Evolutionary conservation across 169 alveolate genomes (phyloP), one percentile per base, ranked within the genome.

Genomic region (Cyclospora cayetanensis): DNA sequence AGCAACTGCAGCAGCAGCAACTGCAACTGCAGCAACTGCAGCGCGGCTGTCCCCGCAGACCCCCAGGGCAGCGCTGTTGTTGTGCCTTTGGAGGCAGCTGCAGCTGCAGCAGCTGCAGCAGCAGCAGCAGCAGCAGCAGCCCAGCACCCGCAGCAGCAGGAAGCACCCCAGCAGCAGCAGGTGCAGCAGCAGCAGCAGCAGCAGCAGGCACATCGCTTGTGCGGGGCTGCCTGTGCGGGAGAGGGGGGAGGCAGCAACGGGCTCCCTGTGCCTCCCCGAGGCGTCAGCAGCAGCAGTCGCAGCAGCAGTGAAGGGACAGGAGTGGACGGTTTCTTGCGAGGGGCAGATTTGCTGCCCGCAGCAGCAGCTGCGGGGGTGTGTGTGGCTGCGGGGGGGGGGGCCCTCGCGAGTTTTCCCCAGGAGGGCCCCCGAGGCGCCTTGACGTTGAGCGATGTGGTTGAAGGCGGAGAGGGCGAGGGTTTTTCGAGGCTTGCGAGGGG

Each of bases 101-200:
- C 41, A 4, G 77, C 37, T 18, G 22, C 77, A 4, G 39, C 31
- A 5, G 25, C 31, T 20, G 55, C 83, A 12, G 43, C 31, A 0
- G 83, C 22, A 70, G 83, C 83, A 70, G 83, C 83, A 70, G 83
- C 83, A 70, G 83, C 83, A 70, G 83, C 83, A 22, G 60, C 7
- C 83, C 55, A 46, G 55, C 55, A 46, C 34, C 70, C 9, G 15
- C 15, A 9, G 7, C 83, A 35, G 83, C 53, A 15, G 83, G 55
- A 18, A 27, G 53, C 3, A 37, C 53, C n/a, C n/a, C n/a, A n/a
- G 15, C 83, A 70, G 55, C 53, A 70, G 55, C 83, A 70, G 53
- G 34, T 22, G 7, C 70, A 46, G 55, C 55, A 46, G 55, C 55
- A 46, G 70, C 70, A 55, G 15, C 15, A 9, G 7, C 83, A 35